Evolutionary conservation across 2,329 filamentous ascomycete species (phyloP).

Genomic region (Arthrobotrys sinensis): DNA sequence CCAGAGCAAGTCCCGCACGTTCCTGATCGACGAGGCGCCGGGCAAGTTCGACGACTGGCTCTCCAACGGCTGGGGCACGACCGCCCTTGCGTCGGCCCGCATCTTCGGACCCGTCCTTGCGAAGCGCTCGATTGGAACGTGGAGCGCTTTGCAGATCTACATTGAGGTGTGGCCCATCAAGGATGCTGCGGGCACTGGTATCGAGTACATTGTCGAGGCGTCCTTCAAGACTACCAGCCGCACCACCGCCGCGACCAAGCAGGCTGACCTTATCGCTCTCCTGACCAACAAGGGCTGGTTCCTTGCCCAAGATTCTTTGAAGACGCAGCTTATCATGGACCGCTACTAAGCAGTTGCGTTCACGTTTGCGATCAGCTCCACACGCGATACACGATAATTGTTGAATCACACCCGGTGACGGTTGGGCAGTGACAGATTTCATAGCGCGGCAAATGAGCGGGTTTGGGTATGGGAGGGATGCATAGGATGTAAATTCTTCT

Average conservation of each 20-base stretch:
- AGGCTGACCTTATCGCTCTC: constrained; percentile 60
- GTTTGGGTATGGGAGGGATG: too few species aligned
- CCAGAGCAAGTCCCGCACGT: constrained; percentile 61
- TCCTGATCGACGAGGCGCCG: constrained; percentile 65
- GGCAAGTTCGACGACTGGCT: constrained; percentile 66
- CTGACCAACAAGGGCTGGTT: constrained; percentile 65
- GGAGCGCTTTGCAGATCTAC: constrained; percentile 65
- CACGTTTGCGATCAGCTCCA: neutral
- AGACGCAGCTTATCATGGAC: constrained; percentile 65
- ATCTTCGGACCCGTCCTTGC: constrained; percentile 66
- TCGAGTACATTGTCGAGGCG: constrained; percentile 65
- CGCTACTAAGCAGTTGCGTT: constrained; percentile 59
- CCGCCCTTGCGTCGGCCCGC: constrained; percentile 62
- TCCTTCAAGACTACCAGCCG: constrained; percentile 65
- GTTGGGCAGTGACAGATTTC: too few species aligned
- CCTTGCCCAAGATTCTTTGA: constrained; percentile 64
- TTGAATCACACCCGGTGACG: too few species aligned
- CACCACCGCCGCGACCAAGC: constrained; percentile 60
- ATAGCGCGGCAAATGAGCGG: too few species aligned
- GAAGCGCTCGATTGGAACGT: constrained; percentile 65
- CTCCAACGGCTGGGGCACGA: constrained; percentile 64
- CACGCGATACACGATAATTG: too few species aligned
- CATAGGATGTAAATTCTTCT: too few species aligned
- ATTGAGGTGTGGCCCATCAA: constrained; percentile 66
- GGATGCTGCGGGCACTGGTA: constrained; percentile 62